Evolutionary conservation across 306 rosid genomes (phyloP), one percentile per base, ranked within the genome.

Genomic region (Crotalaria pallida): DNA sequence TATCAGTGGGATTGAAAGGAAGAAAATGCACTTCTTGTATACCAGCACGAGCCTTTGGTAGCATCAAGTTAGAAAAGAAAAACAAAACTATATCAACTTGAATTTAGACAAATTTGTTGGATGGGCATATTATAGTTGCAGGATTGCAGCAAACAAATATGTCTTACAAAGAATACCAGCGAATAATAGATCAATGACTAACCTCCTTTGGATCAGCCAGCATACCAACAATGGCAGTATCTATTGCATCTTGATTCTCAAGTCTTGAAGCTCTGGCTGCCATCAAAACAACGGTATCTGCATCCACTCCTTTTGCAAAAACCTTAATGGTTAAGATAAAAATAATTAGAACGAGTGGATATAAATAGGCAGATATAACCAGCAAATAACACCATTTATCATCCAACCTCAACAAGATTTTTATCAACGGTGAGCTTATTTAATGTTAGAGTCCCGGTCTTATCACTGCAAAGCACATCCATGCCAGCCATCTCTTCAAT

Each of bases 401-500:
- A 55, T 75, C 82, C 38, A 59, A 94, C 98, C 97, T 94, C 98
- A 38, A 94, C 79, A 47, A 94, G 96, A 80, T 83, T 91, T 76
- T 94, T 94, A 73, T 94, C 98, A 59, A 94, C 98, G 2, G 87
- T 77, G 38, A 94, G 96, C 87, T 88, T 94, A 81, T 94, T 94
- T 40, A 94, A 65, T 5, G 98, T 94, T 71, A 94, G 81, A 58
- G 98, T 94, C 76, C 98, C 98, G 6, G 98, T 94, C 81, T 94
- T 94, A 67, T 94, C 98, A 72, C 98, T 94, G 87, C 97, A 94
- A 81, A 94, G 98, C 73, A 94, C 98, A 56, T 94, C 98, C 98
- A 94, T 95, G 81, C 99, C 97, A 1, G 99, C 99, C 99, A 95
- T 95, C 76, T 95, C 99, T 83, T 95, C 99, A 58, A 94, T 94